Conservation (phyloP, 202 grass and related monocot species). For the Saccharum hybrid region DNA sequence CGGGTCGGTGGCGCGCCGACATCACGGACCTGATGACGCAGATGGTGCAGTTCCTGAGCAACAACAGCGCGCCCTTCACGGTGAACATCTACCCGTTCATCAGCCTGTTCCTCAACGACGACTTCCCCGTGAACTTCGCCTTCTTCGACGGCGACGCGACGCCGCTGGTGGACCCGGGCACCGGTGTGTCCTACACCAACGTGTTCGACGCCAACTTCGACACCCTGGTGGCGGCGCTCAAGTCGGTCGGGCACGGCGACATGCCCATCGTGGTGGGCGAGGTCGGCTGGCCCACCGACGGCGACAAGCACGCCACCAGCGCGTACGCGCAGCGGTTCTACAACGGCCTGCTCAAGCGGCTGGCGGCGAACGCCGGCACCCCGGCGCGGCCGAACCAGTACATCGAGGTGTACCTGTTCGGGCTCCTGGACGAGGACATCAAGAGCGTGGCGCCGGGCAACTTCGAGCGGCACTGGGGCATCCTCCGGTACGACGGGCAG, state of each 20-base stretch:
- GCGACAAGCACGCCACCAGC: conserved; percentile 67
- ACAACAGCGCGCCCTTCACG: conserved; percentile 81
- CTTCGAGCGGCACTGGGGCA: conserved; percentile 95
- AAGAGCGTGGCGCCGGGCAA: conserved; percentile 83
- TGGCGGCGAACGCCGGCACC: conserved; percentile 66
- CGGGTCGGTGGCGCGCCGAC: conserved; percentile 68
- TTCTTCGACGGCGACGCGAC: conserved; percentile 78
- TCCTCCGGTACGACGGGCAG: conserved; percentile 80
- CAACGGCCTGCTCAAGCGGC: conserved; percentile 57
- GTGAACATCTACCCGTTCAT: conserved; percentile 99
- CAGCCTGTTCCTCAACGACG: conserved; percentile 70
- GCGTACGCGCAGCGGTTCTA: conserved; percentile 77
- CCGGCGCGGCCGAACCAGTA: conserved; percentile 72
- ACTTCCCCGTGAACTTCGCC: conserved; percentile 84
- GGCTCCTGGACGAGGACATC: conserved; percentile 82
- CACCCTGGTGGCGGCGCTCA: conserved; percentile 72
- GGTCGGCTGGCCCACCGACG: conserved; percentile 96
- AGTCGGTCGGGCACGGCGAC: conserved; percentile 57
- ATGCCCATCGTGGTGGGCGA: conserved; percentile 78
- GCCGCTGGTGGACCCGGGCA: conserved; percentile 53
- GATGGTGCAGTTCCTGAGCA: conserved; percentile 76
- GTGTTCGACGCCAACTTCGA: conserved; percentile 99
- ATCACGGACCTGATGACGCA: conserved; percentile 66
- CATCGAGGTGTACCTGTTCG: conserved; percentile 90
- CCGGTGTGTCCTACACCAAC: conserved; percentile 63